phyloP scores from a whole-genome alignment of 2,329 filamentous ascomycete genomes.

The Trichoderma cornu-damae region DNA sequence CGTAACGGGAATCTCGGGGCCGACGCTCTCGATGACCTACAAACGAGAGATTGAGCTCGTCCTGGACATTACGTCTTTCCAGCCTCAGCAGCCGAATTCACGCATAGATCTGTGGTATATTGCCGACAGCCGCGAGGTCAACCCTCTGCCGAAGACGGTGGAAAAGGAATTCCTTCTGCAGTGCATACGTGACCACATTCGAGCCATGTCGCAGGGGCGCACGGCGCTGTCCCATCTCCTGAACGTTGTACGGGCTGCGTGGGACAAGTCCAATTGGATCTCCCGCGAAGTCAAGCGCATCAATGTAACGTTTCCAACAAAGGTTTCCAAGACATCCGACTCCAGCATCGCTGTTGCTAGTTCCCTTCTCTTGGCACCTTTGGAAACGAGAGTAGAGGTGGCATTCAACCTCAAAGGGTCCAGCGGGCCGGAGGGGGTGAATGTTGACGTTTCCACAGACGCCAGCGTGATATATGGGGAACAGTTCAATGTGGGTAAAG shows the following conservation, averaged over 20 bases:
- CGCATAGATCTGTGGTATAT: conserved; percentile 68
- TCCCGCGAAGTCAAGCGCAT: conserved; percentile 57
- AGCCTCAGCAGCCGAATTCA: conserved; percentile 41
- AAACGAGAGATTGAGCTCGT: conserved; percentile 66
- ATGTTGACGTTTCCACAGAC: conserved; percentile 48
- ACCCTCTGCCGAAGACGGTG: conserved; percentile 51
- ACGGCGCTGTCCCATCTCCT: conserved; percentile 57
- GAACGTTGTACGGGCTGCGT: conserved; percentile 53
- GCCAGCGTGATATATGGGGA: conserved; percentile 72
- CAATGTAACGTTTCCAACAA: conserved; percentile 59
- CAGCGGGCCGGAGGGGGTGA: conserved; percentile 44
- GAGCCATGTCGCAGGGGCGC: conserved; percentile 53
- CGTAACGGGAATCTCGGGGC: conserved; percentile 58
- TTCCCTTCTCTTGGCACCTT: conserved; percentile 56
- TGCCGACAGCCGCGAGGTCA: conserved; percentile 50
- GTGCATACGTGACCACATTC: conserved; percentile 63
- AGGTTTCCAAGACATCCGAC: conserved; percentile 59
- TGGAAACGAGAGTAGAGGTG: conserved; percentile 66
- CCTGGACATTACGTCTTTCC: conserved; percentile 62
- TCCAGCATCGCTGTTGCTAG: conserved; percentile 57
- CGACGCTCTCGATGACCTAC: conserved; percentile 68
- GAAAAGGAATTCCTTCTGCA: conserved; percentile 73
- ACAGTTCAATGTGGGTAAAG: conserved; percentile 68
- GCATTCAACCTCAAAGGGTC: conserved; percentile 50
- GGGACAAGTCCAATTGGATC: conserved; percentile 59